Conservation (phyloP, 495 filamentous ascomycete genomes). For the Aspergillus sparsus region DNA sequence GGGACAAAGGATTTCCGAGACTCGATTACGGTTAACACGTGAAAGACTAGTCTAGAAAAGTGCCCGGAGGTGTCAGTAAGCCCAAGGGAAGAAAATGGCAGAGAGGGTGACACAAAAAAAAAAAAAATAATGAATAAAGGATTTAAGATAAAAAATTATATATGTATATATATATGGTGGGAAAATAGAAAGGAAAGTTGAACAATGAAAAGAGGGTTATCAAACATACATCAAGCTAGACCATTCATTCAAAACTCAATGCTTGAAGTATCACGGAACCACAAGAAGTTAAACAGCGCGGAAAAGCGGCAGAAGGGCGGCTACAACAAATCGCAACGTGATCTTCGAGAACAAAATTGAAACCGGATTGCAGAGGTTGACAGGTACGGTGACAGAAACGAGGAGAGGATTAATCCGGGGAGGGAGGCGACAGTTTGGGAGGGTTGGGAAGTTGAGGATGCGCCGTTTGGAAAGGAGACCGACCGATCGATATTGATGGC, state of each 20-base stretch:
- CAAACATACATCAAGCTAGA: constrained; percentile 22
- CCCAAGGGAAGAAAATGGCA: background rate
- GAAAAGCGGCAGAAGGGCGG: constrained; percentile 5
- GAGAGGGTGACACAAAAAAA: background rate
- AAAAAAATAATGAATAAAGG: constrained; percentile 18
- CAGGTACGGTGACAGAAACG: constrained; percentile 12
- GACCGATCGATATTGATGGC: constrained; percentile 2
- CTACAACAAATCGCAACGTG: constrained; percentile 13
- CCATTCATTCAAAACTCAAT: constrained; percentile 27
- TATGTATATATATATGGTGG: too few species aligned
- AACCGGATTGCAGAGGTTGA: constrained; percentile 5
- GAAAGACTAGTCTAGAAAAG: constrained; percentile 26
- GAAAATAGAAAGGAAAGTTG: background rate
- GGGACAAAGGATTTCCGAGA: constrained; percentile 30
- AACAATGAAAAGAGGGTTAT: constrained; percentile 22
- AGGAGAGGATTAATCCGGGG: background rate
- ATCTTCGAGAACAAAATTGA: constrained; percentile 7
- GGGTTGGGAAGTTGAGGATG: constrained; percentile 26
- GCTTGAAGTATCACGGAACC: constrained; percentile 9
- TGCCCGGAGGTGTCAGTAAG: background rate
- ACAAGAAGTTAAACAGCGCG: background rate
- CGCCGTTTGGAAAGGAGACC: constrained; percentile 28
- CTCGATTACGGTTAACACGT: constrained; percentile 35
- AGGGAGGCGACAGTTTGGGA: constrained; percentile 1
- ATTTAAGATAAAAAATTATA: background rate